Base-by-base conservation (phyloP, 2,329 filamentous ascomycete genomes). In the Colletotrichum abscissum region DNA sequence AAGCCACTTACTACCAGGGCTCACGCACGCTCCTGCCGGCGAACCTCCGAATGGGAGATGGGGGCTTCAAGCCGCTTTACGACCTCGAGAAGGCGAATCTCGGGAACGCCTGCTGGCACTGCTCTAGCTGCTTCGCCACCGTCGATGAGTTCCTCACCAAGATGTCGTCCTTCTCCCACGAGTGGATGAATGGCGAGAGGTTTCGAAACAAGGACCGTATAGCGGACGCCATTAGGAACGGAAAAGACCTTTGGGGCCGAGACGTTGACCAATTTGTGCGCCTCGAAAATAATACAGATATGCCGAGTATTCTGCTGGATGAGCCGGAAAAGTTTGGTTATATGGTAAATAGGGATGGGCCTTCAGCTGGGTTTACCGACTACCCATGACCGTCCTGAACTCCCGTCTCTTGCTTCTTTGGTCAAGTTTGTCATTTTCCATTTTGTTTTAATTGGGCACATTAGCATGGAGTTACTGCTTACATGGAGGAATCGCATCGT, bases 91-190 rank as follows among this genome's bases (percentile, higher is more conserved):
- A 84, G 5, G 59, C 83, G 2, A 81, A 81, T 46, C 77, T 84
- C 0, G 75, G 84, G 1, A 82, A 89, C 75, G 87, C 89, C 0
- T 86, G 82, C 1, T 92, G 90, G 90, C 90, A 92, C 79, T 92
- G 90, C 82, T 90, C 88, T 62, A 88, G 84, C 69, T 92, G 90
- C 81, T 91, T 91, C 78, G 81, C 84, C 19, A 91, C 88, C 0
- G 80, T 92, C 19, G 83, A 83, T 3, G 86, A 90, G 78, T 83
- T 91, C 75, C 80, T 89, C 59, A 86, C 84, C 74, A 92, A 91
- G 79, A 86, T 91, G 80, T 76, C 78, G 24, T 80, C 80, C 67
- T 87, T 87, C 75, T 84, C 82, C 33, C 85, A 87, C 68, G 63
- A 72, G 9, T 86, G 82, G 79, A 86, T 87, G 82, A 90, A 91